A percentile compares a stretch with the other conserved stretches of the same genome.
Evolutionary conservation across 306 rosid genomes (phyloP).

Genomic region (Parietaria judaica): DNA sequence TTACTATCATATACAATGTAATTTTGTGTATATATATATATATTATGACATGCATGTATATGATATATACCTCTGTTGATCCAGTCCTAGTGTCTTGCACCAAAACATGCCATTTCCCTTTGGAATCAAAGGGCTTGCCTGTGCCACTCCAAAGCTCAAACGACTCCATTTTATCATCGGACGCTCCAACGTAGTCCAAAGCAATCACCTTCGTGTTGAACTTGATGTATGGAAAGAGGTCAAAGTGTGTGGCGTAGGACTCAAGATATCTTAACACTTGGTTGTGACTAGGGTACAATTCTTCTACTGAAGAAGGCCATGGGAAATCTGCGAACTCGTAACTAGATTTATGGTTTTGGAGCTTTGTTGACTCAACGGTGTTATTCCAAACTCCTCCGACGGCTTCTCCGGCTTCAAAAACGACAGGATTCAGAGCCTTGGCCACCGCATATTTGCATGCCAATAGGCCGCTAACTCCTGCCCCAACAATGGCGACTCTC

Average conservation of each 20-base stretch:
- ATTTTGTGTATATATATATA: background rate
- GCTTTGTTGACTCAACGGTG: conserved; percentile 37
- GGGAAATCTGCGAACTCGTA: conserved; percentile 40
- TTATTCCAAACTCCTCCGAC: conserved; percentile 48
- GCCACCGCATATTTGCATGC: conserved; percentile 35
- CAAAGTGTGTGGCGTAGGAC: conserved; percentile 39
- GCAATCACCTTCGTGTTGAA: conserved; percentile 37
- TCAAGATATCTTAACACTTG: conserved; percentile 32
- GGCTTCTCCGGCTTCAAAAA: conserved; percentile 37
- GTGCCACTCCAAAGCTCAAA: conserved; percentile 47
- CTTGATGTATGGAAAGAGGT: conserved; percentile 28
- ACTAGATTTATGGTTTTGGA: conserved; percentile 22
- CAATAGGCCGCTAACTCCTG: conserved; percentile 44
- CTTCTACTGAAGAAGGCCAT: conserved; percentile 39
- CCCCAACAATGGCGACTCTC: too few species aligned
- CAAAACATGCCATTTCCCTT: conserved; percentile 35
- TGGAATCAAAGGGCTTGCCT: conserved; percentile 39
- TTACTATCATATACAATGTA: too few species aligned
- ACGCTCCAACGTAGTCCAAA: conserved; percentile 35
- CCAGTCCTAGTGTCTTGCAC: conserved; percentile 32
- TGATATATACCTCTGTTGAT: conserved; percentile 30
- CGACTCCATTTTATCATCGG: conserved; percentile 23
- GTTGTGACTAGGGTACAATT: conserved; percentile 22
- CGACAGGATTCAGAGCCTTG: conserved; percentile 34
- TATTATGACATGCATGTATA: too few species aligned